These are phyloP conservation scores for Chenopodium album DNA, from an alignment of 148 eudicot species.

Conservation along the genomic window DNA sequence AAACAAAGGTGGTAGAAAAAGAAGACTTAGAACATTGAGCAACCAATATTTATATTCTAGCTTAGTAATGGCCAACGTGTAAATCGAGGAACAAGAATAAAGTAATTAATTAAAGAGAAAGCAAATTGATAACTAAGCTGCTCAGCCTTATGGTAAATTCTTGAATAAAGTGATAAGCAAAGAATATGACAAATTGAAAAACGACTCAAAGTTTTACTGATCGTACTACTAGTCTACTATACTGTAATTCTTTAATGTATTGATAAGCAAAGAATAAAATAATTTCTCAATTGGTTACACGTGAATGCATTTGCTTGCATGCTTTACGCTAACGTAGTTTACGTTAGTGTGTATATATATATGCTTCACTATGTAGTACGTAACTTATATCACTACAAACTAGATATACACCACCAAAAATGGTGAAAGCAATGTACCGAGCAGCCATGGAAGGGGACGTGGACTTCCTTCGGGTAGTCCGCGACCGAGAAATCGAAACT, in stretches of 20 bases:
- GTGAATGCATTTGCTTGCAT: neutral
- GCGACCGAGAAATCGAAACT: slow-evolving; percentile 9
- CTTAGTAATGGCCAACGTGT: neutral
- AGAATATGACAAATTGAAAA: too few species aligned
- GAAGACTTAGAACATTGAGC: too few species aligned
- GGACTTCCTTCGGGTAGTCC: neutral
- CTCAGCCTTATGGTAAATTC: neutral
- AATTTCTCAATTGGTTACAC: neutral
- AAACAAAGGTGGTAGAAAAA: too few species aligned
- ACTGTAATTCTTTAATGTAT: neutral
- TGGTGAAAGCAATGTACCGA: neutral
- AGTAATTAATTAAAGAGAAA: neutral
- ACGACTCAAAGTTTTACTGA: too few species aligned
- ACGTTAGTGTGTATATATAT: neutral
- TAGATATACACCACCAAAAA: neutral
- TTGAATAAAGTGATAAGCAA: too few species aligned
- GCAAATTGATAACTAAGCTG: neutral
- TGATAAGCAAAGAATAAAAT: slow-evolving; percentile 1
- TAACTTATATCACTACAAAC: neutral
- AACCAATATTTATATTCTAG: too few species aligned
- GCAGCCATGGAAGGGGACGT: slow-evolving; percentile 7
- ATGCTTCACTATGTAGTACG: neutral
- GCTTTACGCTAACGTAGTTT: neutral
- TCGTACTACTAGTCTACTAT: too few species aligned
- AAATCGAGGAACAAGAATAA: neutral